Evolutionary conservation across 2,329 filamentous ascomycete species (phyloP).

Genomic region (Colletotrichum destructivum): DNA sequence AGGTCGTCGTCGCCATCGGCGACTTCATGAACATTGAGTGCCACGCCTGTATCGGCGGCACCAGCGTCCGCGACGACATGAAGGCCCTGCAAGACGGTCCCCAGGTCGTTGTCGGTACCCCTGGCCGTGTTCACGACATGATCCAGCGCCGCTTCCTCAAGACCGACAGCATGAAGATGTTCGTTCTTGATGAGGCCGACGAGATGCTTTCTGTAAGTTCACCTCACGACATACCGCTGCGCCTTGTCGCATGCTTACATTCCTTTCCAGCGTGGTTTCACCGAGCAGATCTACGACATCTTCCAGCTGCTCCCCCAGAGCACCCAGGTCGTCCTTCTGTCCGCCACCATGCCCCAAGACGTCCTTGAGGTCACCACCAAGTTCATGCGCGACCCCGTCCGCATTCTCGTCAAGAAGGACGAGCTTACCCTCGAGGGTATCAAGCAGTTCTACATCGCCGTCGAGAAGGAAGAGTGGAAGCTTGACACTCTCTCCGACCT

Average conservation of each 20-base stretch:
- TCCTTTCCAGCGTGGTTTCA: constrained; percentile 86
- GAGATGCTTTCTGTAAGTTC: constrained; percentile 92
- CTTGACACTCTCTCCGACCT: constrained; percentile 98
- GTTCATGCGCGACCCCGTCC: constrained; percentile 99
- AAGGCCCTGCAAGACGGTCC: constrained; percentile 96
- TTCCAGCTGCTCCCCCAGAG: constrained; percentile 98
- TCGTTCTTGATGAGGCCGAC: constrained; percentile 98
- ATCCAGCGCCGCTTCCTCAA: constrained; percentile 97
- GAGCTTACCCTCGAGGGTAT: constrained; percentile 99
- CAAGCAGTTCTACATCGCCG: constrained; percentile 99
- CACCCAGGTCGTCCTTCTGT: constrained; percentile 98
- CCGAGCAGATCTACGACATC: constrained; percentile 99
- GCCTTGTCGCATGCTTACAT: constrained; percentile 51
- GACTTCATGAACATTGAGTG: constrained; percentile 99
- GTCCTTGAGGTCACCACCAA: constrained; percentile 99
- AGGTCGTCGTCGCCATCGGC: constrained; percentile 97
- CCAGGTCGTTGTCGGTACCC: constrained; percentile 97
- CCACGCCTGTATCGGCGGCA: constrained; percentile 99
- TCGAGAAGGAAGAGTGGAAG: constrained; percentile 99
- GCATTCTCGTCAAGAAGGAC: constrained; percentile 99
- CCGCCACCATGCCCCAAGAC: constrained; percentile 98
- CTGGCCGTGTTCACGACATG: constrained; percentile 99
- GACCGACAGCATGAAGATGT: constrained; percentile 99
- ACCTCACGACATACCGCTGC: not conserved
- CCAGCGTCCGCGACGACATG: constrained; percentile 98